Evolutionary conservation across 192 early-diverging fungal genomes (phyloP).

Genomic region (Coemansia furcata): DNA sequence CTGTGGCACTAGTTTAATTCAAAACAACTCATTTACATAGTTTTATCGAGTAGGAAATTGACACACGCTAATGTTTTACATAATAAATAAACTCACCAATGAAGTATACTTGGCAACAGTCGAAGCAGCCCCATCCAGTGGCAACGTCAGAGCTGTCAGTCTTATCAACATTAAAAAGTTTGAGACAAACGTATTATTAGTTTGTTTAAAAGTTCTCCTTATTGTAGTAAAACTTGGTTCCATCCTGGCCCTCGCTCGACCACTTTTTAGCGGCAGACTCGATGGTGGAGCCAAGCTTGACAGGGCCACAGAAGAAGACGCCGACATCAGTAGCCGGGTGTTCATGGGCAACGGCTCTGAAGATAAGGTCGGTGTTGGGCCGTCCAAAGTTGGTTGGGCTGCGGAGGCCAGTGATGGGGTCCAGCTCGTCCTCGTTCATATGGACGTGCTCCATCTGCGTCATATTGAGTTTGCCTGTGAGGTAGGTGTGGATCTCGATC

Average conservation of each 20-base stretch:
- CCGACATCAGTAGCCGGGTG: slow-evolving; percentile 79
- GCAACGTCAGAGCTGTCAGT: not conserved
- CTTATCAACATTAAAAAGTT: not conserved
- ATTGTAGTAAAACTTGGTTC: slow-evolving; percentile 74
- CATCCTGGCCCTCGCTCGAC: slow-evolving; percentile 59
- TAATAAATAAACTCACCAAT: no score
- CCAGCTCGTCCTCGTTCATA: slow-evolving; percentile 58
- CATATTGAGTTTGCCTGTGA: slow-evolving; percentile 64
- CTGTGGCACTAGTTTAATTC: no score
- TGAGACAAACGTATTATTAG: not conserved
- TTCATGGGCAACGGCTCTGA: slow-evolving; percentile 58
- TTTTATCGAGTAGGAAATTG: no score
- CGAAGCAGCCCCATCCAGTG: no score
- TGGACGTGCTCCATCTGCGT: slow-evolving; percentile 58
- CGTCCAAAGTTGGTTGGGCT: slow-evolving; percentile 78
- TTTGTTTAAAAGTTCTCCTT: slow-evolving; percentile 65
- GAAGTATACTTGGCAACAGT: no score
- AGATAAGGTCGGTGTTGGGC: slow-evolving; percentile 75
- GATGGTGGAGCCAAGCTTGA: slow-evolving; percentile 62
- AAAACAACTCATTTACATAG: no score
- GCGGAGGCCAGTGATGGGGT: slow-evolving; percentile 70
- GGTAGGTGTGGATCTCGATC: slow-evolving; percentile 77
- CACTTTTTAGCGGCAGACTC: slow-evolving; percentile 64
- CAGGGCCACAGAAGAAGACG: slow-evolving; percentile 86
- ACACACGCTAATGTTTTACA: no score